These are phyloP conservation scores for Deakozyma indianensis DNA, from an alignment of 805 yeast genomes.

Conservation along the genomic window DNA sequence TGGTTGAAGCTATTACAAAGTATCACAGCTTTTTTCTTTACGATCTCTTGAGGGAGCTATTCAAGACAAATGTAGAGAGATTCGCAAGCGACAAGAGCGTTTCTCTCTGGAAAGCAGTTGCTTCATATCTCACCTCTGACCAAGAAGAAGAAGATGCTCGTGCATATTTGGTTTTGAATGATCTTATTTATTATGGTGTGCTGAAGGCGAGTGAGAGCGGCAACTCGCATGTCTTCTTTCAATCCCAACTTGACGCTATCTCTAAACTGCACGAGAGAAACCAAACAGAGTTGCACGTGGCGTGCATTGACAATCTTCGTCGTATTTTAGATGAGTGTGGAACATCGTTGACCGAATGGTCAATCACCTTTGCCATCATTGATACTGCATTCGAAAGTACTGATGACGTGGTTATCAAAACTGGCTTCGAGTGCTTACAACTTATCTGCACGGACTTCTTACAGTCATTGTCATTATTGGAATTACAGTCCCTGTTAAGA, in stretches of 20 bases:
- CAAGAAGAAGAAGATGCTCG: not conserved
- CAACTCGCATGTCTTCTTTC: not conserved
- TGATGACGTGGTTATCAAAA: slow-evolving; percentile 31
- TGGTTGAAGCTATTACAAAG: slow-evolving; percentile 29
- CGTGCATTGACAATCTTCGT: slow-evolving; percentile 47
- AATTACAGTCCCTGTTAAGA: slow-evolving; percentile 51
- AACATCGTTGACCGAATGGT: slow-evolving; percentile 48
- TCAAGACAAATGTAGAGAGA: slow-evolving; percentile 36
- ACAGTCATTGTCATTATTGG: slow-evolving; percentile 51
- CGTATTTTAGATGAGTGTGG: slow-evolving; percentile 72
- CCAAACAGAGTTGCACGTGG: slow-evolving; percentile 50
- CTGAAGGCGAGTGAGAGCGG: not conserved
- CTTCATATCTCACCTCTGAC: not conserved
- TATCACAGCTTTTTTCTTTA: slow-evolving; percentile 29
- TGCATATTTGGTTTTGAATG: slow-evolving; percentile 38
- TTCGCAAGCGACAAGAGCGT: slow-evolving; percentile 17
- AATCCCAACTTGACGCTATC: not conserved
- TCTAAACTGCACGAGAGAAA: not conserved
- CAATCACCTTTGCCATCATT: slow-evolving; percentile 44
- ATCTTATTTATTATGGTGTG: slow-evolving; percentile 22
- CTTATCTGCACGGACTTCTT: slow-evolving; percentile 77
- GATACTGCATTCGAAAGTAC: slow-evolving; percentile 13
- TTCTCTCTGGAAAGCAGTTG: not conserved
- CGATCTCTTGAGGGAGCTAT: slow-evolving; percentile 36
- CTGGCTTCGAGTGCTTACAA: slow-evolving; percentile 72